phyloP scores from a whole-genome alignment of 176 grass and related monocot genomes.

The Oryza punctata region DNA sequence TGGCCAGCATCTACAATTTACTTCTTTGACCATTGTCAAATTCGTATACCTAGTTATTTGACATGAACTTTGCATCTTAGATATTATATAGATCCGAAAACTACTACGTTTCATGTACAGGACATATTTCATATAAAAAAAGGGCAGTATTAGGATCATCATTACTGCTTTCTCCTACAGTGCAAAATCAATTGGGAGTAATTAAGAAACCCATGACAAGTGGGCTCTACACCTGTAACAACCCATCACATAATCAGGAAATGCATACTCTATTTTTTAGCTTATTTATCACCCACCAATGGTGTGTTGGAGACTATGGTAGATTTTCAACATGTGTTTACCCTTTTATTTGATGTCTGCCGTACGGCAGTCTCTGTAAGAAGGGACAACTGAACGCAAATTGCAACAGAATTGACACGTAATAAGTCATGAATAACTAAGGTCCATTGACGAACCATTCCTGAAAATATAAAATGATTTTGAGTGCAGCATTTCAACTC shows the following conservation, averaged over 20 bases:
- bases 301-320: not conserved
- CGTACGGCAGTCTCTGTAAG: not conserved
- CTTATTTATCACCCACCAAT: not conserved
- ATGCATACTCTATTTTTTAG: constrained; percentile 16
- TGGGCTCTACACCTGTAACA: not conserved
- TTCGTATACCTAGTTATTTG: constrained; percentile 5
- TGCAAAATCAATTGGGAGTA: not conserved
- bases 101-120: not conserved
- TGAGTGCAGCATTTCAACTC: not conserved
- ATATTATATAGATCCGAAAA: not conserved
- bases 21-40: not conserved
- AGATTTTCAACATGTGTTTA: not conserved
- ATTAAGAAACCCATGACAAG: not conserved
- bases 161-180: not conserved
- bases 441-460: not conserved
- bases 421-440: not conserved
- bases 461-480: constrained; percentile 2
- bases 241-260: not conserved
- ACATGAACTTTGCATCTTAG: not conserved
- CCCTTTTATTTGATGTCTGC: not conserved
- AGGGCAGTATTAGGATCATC: not conserved
- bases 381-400: not conserved
- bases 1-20: constrained; percentile 1
- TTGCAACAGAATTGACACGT: not conserved
- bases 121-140: not conserved